Conservation (phyloP, 1,284 basidiomycete species). For the Ceratobasidium sp. region DNA sequence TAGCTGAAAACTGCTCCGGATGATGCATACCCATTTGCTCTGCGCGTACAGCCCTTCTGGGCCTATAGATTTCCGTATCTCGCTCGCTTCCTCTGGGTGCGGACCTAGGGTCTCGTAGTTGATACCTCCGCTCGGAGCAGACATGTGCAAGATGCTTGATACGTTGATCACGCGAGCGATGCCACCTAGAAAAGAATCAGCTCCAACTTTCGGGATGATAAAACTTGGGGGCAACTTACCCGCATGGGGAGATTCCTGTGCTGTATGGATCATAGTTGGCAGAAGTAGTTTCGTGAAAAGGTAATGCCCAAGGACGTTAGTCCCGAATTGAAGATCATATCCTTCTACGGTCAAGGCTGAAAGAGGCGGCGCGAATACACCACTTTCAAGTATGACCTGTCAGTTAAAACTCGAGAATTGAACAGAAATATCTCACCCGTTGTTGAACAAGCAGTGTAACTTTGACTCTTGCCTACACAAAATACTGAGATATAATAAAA, state of each 20-base stretch:
- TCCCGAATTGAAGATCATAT: slow-evolving; percentile 50
- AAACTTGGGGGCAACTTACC: slow-evolving; percentile 15
- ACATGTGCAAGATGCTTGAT: slow-evolving; percentile 25
- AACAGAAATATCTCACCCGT: slow-evolving; percentile 23
- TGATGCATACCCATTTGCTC: slow-evolving; percentile 35
- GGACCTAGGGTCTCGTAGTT: slow-evolving; percentile 25
- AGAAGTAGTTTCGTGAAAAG: slow-evolving; percentile 45
- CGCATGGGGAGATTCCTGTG: slow-evolving; percentile 12
- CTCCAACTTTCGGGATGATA: not conserved
- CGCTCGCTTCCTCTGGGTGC: slow-evolving; percentile 4
- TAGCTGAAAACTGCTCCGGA: no score
- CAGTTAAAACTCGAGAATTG: not conserved
- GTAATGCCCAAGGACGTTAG: slow-evolving; percentile 50
- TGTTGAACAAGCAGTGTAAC: slow-evolving; percentile 47
- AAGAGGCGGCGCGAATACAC: slow-evolving; percentile 42
- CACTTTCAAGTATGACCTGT: not conserved
- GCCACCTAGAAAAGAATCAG: not conserved
- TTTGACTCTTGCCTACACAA: slow-evolving; percentile 37
- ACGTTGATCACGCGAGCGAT: slow-evolving; percentile 33
- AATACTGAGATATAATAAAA: not conserved
- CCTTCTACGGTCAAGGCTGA: slow-evolving; percentile 44
- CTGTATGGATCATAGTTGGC: slow-evolving; percentile 42
- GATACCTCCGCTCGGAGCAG: slow-evolving; percentile 31
- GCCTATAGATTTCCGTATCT: slow-evolving; percentile 15
- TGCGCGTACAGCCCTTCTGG: slow-evolving; percentile 26